Evolutionary conservation across 164 flowering plant species (phyloP).

Genomic region (Umbilicus rupestris): DNA sequence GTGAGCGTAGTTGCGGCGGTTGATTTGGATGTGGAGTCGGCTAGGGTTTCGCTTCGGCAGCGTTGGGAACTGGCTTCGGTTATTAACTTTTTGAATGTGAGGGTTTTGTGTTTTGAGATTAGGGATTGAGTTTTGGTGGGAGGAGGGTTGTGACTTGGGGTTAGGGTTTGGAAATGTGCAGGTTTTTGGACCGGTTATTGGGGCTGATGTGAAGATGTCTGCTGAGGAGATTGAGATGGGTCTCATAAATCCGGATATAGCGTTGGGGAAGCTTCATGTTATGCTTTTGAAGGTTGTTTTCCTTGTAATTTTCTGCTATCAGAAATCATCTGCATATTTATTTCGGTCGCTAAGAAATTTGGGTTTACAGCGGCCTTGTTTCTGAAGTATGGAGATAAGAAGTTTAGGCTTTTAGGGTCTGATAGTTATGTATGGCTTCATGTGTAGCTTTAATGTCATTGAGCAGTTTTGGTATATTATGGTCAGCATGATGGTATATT

Average conservation of each 20-base stretch:
- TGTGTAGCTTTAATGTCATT: background rate
- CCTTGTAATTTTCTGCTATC: background rate
- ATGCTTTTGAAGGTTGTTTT: conserved; percentile 52
- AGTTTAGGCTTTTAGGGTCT: background rate
- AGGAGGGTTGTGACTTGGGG: background rate
- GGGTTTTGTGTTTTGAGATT: conserved; percentile 1
- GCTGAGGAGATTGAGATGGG: conserved; percentile 81
- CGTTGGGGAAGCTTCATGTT: conserved; percentile 50
- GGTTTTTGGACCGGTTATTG: conserved; percentile 68
- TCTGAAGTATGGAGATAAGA: background rate
- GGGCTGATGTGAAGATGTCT: conserved; percentile 41
- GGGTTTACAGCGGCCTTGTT: too few relatives aligned
- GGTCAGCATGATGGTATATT: too few relatives aligned
- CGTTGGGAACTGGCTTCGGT: conserved; percentile 91
- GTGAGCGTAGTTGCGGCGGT: background rate
- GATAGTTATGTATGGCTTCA: background rate
- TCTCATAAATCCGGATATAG: conserved; percentile 39
- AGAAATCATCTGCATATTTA: background rate
- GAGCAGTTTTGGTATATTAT: too few relatives aligned
- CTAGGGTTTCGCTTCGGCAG: conserved; percentile 35
- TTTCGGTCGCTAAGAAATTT: too few relatives aligned
- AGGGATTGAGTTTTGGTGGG: background rate
- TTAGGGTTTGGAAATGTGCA: conserved; percentile 14
- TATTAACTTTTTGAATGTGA: conserved; percentile 64
- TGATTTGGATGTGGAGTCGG: conserved; percentile 14